Conservation (phyloP, 108 stramenopile species). For the Skeletonema costatum region DNA sequence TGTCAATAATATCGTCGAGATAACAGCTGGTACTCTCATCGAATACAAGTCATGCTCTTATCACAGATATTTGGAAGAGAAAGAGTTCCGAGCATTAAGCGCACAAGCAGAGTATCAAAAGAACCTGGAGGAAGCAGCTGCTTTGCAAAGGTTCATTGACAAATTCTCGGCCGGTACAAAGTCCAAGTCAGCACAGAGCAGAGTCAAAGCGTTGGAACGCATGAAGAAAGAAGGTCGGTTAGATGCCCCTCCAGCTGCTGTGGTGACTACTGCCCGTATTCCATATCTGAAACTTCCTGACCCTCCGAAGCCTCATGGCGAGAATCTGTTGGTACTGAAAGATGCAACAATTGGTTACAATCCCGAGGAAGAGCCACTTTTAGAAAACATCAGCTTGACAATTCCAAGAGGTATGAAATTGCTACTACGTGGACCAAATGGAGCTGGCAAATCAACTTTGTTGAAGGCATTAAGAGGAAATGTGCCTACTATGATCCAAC, state of each 20-base stretch:
- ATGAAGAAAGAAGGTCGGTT: conserved; percentile 63
- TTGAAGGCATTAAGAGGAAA: conserved; percentile 76
- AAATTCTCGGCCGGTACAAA: conserved; percentile 80
- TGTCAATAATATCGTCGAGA: conserved; percentile 75
- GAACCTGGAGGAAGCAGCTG: conserved; percentile 71
- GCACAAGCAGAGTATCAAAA: conserved; percentile 67
- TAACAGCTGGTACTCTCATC: conserved; percentile 40
- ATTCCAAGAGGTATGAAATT: conserved; percentile 75
- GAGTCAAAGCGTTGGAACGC: conserved; percentile 74
- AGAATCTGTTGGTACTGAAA: conserved; percentile 49
- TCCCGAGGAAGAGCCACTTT: conserved; percentile 19
- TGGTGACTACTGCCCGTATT: conserved; percentile 32
- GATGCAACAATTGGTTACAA: conserved; percentile 64
- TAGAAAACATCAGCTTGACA: conserved; percentile 41
- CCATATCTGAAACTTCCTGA: conserved; percentile 4
- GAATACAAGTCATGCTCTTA: conserved; percentile 58
- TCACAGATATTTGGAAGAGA: conserved; percentile 55
- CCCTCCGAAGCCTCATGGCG: conserved; percentile 52
- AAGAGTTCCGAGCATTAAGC: conserved; percentile 54
- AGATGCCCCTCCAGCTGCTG: conserved; percentile 44
- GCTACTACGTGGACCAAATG: conserved; percentile 73
- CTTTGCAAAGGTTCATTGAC: conserved; percentile 77
- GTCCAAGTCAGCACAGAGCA: conserved; percentile 70
- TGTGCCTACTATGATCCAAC: conserved; percentile 40
- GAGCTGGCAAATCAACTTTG: conserved; percentile 86